Conservation (phyloP, 768 basidiomycete genomes). For the Kondoa malvinella region DNA sequence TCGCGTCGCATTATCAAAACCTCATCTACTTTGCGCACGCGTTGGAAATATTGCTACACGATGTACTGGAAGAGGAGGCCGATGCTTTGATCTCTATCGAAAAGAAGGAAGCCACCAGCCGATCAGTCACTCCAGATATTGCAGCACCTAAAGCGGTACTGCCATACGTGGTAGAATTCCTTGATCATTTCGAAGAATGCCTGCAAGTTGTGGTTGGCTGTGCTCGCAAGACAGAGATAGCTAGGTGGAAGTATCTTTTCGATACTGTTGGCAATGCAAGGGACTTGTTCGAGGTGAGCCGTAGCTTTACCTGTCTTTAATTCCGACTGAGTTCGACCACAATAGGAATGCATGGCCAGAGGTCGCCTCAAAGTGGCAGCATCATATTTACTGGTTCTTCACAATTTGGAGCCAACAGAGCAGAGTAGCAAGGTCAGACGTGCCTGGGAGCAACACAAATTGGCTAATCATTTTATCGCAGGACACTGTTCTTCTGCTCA, state of each 20-base stretch:
- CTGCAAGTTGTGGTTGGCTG: conserved; percentile 89
- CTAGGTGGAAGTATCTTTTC: conserved; percentile 75
- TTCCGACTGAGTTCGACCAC: conserved; percentile 3
- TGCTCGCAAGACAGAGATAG: conserved; percentile 87
- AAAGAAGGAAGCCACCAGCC: conserved; percentile 13
- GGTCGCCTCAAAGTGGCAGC: conserved; percentile 69
- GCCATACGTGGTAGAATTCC: conserved; percentile 60
- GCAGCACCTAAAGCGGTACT: conserved; percentile 36
- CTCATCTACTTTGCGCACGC: conserved; percentile 87
- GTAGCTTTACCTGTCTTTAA: neutral
- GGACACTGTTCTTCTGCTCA: conserved; percentile 66
- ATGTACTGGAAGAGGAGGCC: conserved; percentile 72
- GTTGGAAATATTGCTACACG: conserved; percentile 83
- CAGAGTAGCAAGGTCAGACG: conserved; percentile 40
- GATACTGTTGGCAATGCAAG: conserved; percentile 79
- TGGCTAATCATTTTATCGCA: neutral
- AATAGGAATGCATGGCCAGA: conserved; percentile 53
- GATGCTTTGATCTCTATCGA: conserved; percentile 16
- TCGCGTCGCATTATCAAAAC: conserved; percentile 69
- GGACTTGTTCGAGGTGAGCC: conserved; percentile 66
- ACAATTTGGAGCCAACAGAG: conserved; percentile 78
- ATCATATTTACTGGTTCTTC: conserved; percentile 81
- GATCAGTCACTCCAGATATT: conserved; percentile 21
- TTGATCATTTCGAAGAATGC: conserved; percentile 82
- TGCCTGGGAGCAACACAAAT: conserved; percentile 21